These are phyloP conservation scores for Nannizziopsis arthrosporioides DNA, from an alignment of 2,329 filamentous ascomycete species.

Conservation along the genomic window DNA sequence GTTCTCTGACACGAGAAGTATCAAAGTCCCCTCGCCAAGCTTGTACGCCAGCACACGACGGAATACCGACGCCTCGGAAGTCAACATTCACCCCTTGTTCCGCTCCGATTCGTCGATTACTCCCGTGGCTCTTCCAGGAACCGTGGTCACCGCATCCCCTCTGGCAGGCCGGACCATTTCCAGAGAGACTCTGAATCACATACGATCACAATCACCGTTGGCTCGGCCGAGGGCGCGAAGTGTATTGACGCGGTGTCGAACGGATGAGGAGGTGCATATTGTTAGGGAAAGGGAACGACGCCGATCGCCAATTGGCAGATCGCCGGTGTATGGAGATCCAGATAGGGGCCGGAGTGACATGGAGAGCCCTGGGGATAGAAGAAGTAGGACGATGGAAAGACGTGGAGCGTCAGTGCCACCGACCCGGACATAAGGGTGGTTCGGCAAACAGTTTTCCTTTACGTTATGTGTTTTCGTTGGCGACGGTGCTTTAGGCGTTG, in stretches of 20 bases:
- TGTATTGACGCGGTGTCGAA: background rate
- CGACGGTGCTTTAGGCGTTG: no score
- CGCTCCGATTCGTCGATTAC: slow-evolving; percentile 9
- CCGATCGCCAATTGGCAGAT: background rate
- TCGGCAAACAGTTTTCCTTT: no score
- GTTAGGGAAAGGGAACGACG: background rate
- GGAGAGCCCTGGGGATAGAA: no score
- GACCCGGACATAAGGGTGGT: no score
- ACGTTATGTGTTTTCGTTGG: no score
- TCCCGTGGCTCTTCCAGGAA: slow-evolving; percentile 3
- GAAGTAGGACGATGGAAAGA: no score
- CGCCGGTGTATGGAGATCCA: background rate
- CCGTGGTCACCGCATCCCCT: slow-evolving; percentile 9
- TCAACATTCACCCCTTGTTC: slow-evolving; percentile 12
- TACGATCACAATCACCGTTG: slow-evolving; percentile 4
- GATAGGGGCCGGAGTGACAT: background rate
- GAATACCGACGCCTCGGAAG: background rate
- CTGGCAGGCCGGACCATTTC: slow-evolving; percentile 10
- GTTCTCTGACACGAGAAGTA: background rate
- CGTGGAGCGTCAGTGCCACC: no score
- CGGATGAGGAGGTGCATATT: slow-evolving; percentile 1
- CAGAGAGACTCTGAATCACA: slow-evolving; percentile 1
- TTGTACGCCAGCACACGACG: slow-evolving; percentile 1
- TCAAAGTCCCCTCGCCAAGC: slow-evolving; percentile 5
- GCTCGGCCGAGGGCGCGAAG: slow-evolving; percentile 4